Evolutionary conservation across 2,329 filamentous ascomycete species (phyloP).

Genomic region (Stagonosporopsis vannaccii): DNA sequence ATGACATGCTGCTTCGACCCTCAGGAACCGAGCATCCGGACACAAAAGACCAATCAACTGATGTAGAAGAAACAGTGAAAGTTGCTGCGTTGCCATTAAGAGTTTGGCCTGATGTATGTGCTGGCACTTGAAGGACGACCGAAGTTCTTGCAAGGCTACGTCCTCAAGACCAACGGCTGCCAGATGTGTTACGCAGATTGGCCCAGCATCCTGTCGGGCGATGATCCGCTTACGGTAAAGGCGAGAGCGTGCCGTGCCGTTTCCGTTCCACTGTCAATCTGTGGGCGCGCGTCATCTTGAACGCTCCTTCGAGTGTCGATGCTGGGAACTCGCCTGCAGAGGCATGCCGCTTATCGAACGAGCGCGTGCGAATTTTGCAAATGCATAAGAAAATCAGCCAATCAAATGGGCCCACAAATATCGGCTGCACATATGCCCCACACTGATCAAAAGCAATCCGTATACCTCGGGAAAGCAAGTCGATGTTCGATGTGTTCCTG

Average conservation of each 20-base stretch:
- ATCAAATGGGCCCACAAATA: slow-evolving; percentile 21
- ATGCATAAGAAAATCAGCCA: slow-evolving; percentile 6
- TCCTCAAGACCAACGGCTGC: slow-evolving; percentile 35
- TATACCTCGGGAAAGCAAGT: slow-evolving; percentile 22
- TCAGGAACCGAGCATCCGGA: slow-evolving; percentile 31
- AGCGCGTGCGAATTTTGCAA: slow-evolving; percentile 14
- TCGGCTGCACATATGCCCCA: slow-evolving; percentile 13
- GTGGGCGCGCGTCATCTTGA: slow-evolving; percentile 32
- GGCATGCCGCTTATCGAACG: slow-evolving; percentile 24
- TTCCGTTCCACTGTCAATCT: slow-evolving; percentile 36
- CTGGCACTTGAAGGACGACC: slow-evolving; percentile 39
- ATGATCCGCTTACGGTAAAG: slow-evolving; percentile 35
- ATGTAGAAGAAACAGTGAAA: slow-evolving; percentile 22
- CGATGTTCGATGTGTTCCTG: slow-evolving; percentile 32
- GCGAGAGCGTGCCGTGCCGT: slow-evolving; percentile 40
- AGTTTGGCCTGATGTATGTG: slow-evolving; percentile 41
- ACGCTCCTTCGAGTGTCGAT: slow-evolving; percentile 28
- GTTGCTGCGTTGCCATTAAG: slow-evolving; percentile 30
- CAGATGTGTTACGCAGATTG: slow-evolving; percentile 42
- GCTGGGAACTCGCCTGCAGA: slow-evolving; percentile 25
- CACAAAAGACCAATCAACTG: slow-evolving; percentile 36
- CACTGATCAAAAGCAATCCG: slow-evolving; percentile 10
- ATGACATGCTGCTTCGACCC: slow-evolving; percentile 39
- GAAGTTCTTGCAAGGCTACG: slow-evolving; percentile 35
- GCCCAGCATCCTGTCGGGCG: slow-evolving; percentile 27